Evolutionary conservation across 2,329 filamentous ascomycete species (phyloP).

Genomic region (Nigrospora oryzae): DNA sequence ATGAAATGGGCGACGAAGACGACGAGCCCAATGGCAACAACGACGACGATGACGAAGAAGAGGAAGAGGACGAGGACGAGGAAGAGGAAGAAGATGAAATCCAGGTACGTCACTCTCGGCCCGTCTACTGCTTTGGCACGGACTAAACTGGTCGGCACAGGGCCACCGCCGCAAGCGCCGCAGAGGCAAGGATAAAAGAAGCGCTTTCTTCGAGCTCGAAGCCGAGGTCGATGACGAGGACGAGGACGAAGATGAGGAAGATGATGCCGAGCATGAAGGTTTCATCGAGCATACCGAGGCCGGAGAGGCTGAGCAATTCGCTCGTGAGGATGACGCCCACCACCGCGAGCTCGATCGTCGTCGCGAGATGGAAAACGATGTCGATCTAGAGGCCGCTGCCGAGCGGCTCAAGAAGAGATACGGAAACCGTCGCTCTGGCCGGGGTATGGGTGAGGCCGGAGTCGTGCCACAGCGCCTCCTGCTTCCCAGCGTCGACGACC

Average conservation of each 20-base stretch:
- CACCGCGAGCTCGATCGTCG: slow-evolving; percentile 91
- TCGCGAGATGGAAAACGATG: slow-evolving; percentile 75
- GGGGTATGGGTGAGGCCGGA: slow-evolving; percentile 59
- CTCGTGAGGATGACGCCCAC: slow-evolving; percentile 79
- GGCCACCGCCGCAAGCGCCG: slow-evolving; percentile 73
- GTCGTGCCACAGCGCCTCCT: slow-evolving; percentile 79
- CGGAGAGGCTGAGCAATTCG: slow-evolving; percentile 76
- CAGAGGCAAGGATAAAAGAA: slow-evolving; percentile 66
- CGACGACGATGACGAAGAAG: slow-evolving; percentile 36
- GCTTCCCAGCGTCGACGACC: slow-evolving; percentile 88
- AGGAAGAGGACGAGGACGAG: slow-evolving; percentile 39
- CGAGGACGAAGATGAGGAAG: slow-evolving; percentile 79
- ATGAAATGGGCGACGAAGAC: slow-evolving; percentile 32
- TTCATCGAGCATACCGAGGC: slow-evolving; percentile 87
- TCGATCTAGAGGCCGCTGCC: slow-evolving; percentile 91
- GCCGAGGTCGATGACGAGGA: slow-evolving; percentile 97
- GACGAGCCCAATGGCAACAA: slow-evolving; percentile 35
- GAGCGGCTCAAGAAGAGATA: slow-evolving; percentile 82
- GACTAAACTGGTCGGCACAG: slow-evolving; percentile 20
- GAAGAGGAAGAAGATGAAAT: slow-evolving; percentile 60
- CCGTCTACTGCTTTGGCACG: not conserved
- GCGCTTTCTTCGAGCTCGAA: slow-evolving; percentile 94
- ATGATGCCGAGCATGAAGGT: slow-evolving; percentile 76
- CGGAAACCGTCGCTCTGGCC: slow-evolving; percentile 63
- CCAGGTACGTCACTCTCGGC: slow-evolving; percentile 35